These are phyloP conservation scores for Panaeolus cyanescens DNA, from an alignment of 768 basidiomycete species.

Conservation along the genomic window DNA sequence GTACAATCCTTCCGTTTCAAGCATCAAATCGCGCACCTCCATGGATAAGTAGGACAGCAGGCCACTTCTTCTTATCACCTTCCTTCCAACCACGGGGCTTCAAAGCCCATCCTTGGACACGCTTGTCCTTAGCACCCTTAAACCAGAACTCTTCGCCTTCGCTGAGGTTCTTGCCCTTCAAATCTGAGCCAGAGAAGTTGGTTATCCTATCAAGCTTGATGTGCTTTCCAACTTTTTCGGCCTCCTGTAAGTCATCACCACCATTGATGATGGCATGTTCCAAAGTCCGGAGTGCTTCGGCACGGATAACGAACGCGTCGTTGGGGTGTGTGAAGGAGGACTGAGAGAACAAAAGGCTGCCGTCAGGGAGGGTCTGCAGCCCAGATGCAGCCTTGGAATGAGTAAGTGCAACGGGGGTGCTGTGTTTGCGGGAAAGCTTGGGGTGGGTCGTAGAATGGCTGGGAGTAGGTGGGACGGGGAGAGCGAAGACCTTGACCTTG, in stretches of 20 bases:
- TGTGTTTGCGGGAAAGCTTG: conserved; percentile 44
- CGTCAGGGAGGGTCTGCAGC: conserved; percentile 59
- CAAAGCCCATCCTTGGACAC: conserved; percentile 84
- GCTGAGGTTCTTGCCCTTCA: conserved; percentile 60
- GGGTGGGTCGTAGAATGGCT: conserved; percentile 54
- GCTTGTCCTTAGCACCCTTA: conserved; percentile 71
- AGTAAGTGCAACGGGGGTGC: conserved; percentile 61
- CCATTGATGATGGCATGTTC: conserved; percentile 40
- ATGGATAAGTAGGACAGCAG: conserved; percentile 79
- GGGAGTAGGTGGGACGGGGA: conserved; percentile 69
- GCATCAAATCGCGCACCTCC: conserved; percentile 42
- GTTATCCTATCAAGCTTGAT: conserved; percentile 61
- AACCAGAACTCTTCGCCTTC: conserved; percentile 88
- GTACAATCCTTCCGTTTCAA: too few relatives aligned
- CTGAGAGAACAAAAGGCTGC: conserved; percentile 69
- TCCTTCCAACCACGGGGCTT: conserved; percentile 78
- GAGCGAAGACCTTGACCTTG: conserved; percentile 68
- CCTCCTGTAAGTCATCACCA: conserved; percentile 25
- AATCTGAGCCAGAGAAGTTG: conserved; percentile 53
- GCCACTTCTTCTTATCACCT: conserved; percentile 74
- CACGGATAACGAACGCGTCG: conserved; percentile 67
- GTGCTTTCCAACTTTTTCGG: conserved; percentile 5
- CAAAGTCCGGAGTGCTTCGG: conserved; percentile 28
- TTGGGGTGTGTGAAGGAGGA: conserved; percentile 81
- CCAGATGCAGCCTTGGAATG: conserved; percentile 56